A percentile compares a stretch with the other conserved stretches of the same genome.
phyloP scores from a whole-genome alignment of 2,329 filamentous ascomycete species.

The Calonectria leucothoes region DNA sequence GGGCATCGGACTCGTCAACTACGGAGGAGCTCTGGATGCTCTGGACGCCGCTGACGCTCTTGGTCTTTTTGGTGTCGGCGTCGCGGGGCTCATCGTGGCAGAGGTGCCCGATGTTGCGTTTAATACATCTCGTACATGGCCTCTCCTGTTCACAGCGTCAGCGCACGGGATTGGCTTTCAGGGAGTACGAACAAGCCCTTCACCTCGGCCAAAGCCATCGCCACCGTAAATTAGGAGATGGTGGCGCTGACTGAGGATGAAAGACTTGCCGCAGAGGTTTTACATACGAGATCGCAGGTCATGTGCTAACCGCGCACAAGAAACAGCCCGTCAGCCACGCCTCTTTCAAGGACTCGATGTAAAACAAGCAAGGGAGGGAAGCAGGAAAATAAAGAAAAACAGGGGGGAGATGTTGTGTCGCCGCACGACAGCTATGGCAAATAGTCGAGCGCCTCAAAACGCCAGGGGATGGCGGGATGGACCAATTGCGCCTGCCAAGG shows the following conservation, averaged over 20 bases:
- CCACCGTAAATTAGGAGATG: conserved; percentile 15
- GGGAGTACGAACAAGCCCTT: conserved; percentile 27
- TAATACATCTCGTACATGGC: conserved; percentile 97
- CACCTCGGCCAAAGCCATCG: conserved; percentile 24
- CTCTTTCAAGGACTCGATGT: conserved; percentile 28
- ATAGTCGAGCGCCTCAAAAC: conserved; percentile 27
- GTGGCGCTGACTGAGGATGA: conserved; percentile 23
- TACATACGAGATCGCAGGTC: conserved; percentile 89
- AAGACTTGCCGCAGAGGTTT: conserved; percentile 20
- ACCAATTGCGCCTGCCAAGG: conserved; percentile 40
- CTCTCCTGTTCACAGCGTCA: conserved; percentile 74
- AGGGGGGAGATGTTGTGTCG: conserved; percentile 26
- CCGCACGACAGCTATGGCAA: conserved; percentile 31
- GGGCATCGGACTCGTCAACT: conserved; percentile 70
- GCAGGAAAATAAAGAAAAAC: conserved; percentile 18
- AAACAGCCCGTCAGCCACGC: conserved; percentile 41
- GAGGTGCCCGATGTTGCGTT: conserved; percentile 97
- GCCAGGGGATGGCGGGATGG: conserved; percentile 26
- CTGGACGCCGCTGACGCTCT: conserved; percentile 62
- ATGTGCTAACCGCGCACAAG: conserved; percentile 73
- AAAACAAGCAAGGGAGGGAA: conserved; percentile 21
- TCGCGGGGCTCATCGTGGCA: conserved; percentile 98
- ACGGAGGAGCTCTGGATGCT: conserved; percentile 59
- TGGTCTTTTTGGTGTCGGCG: conserved; percentile 81
- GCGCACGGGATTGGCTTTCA: conserved; percentile 28